Conservation (phyloP, 163 green algal species). For the Volvox carteri region DNA sequence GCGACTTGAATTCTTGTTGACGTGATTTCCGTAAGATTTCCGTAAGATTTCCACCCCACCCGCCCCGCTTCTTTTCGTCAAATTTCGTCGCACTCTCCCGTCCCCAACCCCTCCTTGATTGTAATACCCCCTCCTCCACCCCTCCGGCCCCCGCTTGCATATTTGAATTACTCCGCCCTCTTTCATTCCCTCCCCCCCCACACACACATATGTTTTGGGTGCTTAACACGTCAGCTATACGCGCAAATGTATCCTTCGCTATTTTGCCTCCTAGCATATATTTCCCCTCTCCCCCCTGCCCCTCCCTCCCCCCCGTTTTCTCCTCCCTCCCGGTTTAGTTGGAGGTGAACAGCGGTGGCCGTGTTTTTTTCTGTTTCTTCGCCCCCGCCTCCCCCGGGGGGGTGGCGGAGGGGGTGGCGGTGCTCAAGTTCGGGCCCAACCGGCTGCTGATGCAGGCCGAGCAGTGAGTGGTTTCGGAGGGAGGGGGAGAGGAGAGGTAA, state of each 20-base stretch:
- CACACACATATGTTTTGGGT: too few relatives aligned
- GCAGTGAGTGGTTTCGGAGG: conserved; percentile 9
- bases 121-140: background rate
- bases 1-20: too few relatives aligned
- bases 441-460: conserved; percentile 75
- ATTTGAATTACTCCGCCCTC: background rate
- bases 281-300: background rate
- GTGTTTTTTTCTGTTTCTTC: conserved; percentile 88
- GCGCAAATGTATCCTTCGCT: too few relatives aligned
- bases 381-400: conserved; percentile 9
- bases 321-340: conserved; percentile 59
- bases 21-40: too few relatives aligned
- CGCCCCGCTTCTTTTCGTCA: too few relatives aligned
- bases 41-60: too few relatives aligned
- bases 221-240: too few relatives aligned
- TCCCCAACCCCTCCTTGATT: background rate
- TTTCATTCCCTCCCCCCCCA: background rate
- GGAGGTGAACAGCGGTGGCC: conserved; percentile 83
- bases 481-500: background rate
- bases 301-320: background rate
- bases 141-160: background rate
- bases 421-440: conserved; percentile 64
- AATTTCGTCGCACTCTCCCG: background rate
- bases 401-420: conserved; percentile 53
- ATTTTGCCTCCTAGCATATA: background rate